Conservation (phyloP, 2,329 filamentous ascomycete species). For the Diaporthe sp. region DNA sequence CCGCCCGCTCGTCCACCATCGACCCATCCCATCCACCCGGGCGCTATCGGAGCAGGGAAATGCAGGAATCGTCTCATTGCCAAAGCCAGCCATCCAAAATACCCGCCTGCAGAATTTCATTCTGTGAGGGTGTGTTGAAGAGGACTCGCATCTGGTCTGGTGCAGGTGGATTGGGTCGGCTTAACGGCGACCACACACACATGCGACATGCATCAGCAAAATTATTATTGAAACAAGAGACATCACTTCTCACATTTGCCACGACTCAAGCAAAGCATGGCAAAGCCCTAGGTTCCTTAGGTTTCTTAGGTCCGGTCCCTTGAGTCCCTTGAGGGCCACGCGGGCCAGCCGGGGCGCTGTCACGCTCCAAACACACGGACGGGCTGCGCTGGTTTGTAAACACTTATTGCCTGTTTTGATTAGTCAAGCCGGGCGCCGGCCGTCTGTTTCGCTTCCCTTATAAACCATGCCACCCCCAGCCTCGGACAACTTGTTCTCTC, state of each 20-base stretch:
- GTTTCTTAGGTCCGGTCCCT: not conserved
- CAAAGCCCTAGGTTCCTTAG: not conserved
- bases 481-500: constrained; percentile 3
- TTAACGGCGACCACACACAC: constrained; percentile 34
- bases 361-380: not conserved
- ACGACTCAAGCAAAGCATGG: not conserved
- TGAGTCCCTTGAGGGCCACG: not conserved
- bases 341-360: constrained; percentile 15
- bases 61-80: constrained; percentile 16
- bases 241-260: constrained; percentile 2
- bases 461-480: constrained; percentile 31
- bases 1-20: constrained; percentile 14
- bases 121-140: not conserved
- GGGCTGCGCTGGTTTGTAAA: constrained; percentile 9
- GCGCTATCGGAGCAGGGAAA: constrained; percentile 28
- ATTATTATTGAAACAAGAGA: constrained; percentile 9
- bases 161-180: constrained; percentile 36
- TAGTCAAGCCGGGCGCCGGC: constrained; percentile 33
- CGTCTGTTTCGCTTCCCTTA: constrained; percentile 22
- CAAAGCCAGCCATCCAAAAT: constrained; percentile 14
- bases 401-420: constrained; percentile 4
- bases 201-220: constrained; percentile 20
- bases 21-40: constrained; percentile 18
- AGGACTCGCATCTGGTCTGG: not conserved
- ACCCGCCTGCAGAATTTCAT: not conserved